A percentile compares a stretch with the other conserved stretches of the same genome.
Conservation (phyloP, 1,139 yeast genomes). For the Debaryomyces singareniensis region DNA sequence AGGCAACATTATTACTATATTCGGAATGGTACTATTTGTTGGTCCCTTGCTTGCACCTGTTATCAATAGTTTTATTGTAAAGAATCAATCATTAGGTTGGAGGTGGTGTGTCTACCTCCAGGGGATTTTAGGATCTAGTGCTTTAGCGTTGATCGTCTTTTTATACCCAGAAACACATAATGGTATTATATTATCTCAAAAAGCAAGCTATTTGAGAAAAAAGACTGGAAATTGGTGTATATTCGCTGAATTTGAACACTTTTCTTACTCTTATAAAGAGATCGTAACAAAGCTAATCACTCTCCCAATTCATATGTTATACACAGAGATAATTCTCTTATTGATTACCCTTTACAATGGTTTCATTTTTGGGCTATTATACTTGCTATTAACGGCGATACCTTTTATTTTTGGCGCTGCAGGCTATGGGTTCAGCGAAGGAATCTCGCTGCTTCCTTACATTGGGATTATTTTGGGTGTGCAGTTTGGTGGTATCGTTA, state of each 20-base stretch:
- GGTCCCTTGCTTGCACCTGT: slow-evolving; percentile 43
- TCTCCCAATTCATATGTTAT: slow-evolving; percentile 41
- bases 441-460: slow-evolving; percentile 50
- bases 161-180: slow-evolving; percentile 44
- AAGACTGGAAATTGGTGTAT: slow-evolving; percentile 68
- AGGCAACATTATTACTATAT: slow-evolving; percentile 30
- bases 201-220: slow-evolving; percentile 57
- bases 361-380: slow-evolving; percentile 63
- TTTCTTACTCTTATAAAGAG: slow-evolving; percentile 53
- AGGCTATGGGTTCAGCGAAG: slow-evolving; percentile 45
- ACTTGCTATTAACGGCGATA: slow-evolving; percentile 61
- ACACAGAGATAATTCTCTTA: slow-evolving; percentile 60
- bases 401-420: slow-evolving; percentile 54
- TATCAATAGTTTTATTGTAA: slow-evolving; percentile 28
- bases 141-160: slow-evolving; percentile 23
- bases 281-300: slow-evolving; percentile 62
- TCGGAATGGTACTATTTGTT: slow-evolving; percentile 32
- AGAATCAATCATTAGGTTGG: slow-evolving; percentile 39
- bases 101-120: slow-evolving; percentile 53
- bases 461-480: slow-evolving; percentile 39
- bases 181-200: slow-evolving; percentile 44
- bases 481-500: slow-evolving; percentile 45
- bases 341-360: slow-evolving; percentile 62
- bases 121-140: slow-evolving; percentile 41
- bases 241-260: slow-evolving; percentile 76